Conservation (phyloP, 2,329 filamentous ascomycete species). For the Apiospora aurea region DNA sequence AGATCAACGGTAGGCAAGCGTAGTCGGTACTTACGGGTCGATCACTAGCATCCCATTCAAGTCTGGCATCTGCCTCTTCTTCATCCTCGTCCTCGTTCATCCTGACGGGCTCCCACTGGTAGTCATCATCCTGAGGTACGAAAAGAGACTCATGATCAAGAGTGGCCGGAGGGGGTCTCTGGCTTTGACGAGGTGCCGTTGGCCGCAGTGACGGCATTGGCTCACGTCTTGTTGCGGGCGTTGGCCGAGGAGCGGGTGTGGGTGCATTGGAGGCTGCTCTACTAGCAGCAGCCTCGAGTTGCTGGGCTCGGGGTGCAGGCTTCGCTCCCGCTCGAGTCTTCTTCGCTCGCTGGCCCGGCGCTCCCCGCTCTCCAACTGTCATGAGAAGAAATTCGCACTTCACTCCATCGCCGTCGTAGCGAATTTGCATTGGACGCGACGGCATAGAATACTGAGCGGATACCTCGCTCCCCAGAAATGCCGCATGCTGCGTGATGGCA, state of each 20-base stretch:
- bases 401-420: conserved; percentile 72
- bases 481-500: conserved; percentile 78
- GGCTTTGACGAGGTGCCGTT: conserved; percentile 53
- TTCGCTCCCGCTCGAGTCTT: conserved; percentile 50
- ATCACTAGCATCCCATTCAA: conserved; percentile 77
- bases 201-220: conserved; percentile 49
- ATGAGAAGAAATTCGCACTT: conserved; percentile 81
- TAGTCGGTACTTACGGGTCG: conserved; percentile 59
- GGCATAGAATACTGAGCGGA: conserved; percentile 75
- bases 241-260: conserved; percentile 43
- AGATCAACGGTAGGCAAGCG: conserved; percentile 33
- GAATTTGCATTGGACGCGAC: conserved; percentile 74
- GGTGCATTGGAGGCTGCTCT: conserved; percentile 47
- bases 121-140: conserved; percentile 72
- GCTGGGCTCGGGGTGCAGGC: conserved; percentile 46
- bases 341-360: conserved; percentile 55
- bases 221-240: conserved; percentile 45
- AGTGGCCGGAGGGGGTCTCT: conserved; percentile 62
- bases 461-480: conserved; percentile 70
- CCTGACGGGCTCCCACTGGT: conserved; percentile 74
- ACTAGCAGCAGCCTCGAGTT: conserved; percentile 56
- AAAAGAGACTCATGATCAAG: conserved; percentile 74
- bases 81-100: conserved; percentile 61
- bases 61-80: conserved; percentile 69
- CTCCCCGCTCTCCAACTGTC: conserved; percentile 74